Evolutionary conservation across 2,329 filamentous ascomycete species (phyloP), one percentile per base, ranked within the genome.

Genomic region (Aspergillus pseudoterreus): DNA sequence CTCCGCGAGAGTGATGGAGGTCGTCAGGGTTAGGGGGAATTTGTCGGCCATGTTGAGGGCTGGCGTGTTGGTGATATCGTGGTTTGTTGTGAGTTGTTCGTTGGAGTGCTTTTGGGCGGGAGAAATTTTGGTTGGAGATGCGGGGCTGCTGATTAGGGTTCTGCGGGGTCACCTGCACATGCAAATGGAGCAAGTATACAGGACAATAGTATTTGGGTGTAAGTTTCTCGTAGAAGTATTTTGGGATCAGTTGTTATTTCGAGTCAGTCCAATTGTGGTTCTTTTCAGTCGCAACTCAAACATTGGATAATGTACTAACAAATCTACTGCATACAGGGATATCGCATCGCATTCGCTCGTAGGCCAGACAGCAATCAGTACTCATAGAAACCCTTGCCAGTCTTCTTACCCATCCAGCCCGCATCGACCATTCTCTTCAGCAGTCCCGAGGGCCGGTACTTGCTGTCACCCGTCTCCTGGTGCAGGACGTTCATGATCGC

Each of bases 381-480:
- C 52, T 94, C 88, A 66, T 96, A 96, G 70, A 96, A 96, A 2
- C 94, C 94, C 75, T 94, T 96, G 21, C 92, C 92, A 62, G 84
- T 88, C 83, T 99, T 99, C 84, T 96, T 97, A 17, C 94, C 94
- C 56, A 96, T 67, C 94, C 94, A 99, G 2, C 94, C 94, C 15
- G 94, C 94, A 78, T 95, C 91, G 2, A 99, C 94, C 91, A 97
- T 97, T 74, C 95, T 95, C 66, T 83, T 82, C 59, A 99, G 73
- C 60, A 97, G 74, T 19, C 96, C 88, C 44, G 89, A 88, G 2
- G 94, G 92, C 43, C 94, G 81, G 70, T 99, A 99, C 75, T 99
- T 99, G 57, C 87, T 92, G 71, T 99, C 94, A 6, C 92, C 92
- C 2, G 92, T 94, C 77, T 97, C 92, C 53, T 83, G 79, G 68